phyloP scores from a whole-genome alignment of 305 asterid species.

The Fraxinus sp. region DNA sequence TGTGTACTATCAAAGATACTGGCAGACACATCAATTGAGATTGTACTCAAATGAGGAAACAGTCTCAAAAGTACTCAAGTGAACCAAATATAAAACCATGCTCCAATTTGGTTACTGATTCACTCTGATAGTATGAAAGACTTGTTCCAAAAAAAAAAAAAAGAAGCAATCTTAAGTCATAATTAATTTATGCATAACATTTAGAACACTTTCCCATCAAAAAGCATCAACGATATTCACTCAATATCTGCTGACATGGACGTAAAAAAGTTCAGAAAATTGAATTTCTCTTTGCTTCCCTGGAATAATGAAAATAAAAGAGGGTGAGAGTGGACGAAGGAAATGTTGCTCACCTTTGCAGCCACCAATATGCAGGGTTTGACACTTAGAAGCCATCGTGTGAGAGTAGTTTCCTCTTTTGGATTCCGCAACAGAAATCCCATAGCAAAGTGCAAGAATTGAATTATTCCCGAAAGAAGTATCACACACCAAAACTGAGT shows the following conservation, averaged over 20 bases:
- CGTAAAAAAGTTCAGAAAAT: neutral
- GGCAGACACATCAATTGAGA: neutral
- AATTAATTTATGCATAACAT: neutral
- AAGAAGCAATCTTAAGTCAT: constrained; percentile 1
- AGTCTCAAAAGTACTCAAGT: neutral
- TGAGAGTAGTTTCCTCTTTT: constrained; percentile 29
- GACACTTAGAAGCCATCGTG: constrained; percentile 49
- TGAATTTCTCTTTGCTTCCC: neutral
- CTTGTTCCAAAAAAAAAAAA: neutral
- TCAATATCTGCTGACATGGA: neutral
- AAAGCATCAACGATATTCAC: neutral
- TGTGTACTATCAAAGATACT: neutral
- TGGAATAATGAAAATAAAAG: constrained; percentile 2
- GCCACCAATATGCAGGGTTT: constrained; percentile 67
- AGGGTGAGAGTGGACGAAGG: constrained; percentile 5
- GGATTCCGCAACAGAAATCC: constrained; percentile 28
- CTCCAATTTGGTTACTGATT: neutral
- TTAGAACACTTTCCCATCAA: constrained; percentile 3
- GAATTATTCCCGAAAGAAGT: constrained; percentile 66
- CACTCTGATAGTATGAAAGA: constrained; percentile 3
- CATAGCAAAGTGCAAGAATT: constrained; percentile 56
- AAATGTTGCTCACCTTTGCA: constrained; percentile 57
- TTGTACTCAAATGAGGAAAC: neutral
- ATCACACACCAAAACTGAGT: constrained; percentile 68
- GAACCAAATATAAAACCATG: neutral